Evolutionary conservation across 108 stramenopile species (phyloP), one percentile per base, ranked within the genome.

Genomic region (Cafeteria roenbergensis): DNA sequence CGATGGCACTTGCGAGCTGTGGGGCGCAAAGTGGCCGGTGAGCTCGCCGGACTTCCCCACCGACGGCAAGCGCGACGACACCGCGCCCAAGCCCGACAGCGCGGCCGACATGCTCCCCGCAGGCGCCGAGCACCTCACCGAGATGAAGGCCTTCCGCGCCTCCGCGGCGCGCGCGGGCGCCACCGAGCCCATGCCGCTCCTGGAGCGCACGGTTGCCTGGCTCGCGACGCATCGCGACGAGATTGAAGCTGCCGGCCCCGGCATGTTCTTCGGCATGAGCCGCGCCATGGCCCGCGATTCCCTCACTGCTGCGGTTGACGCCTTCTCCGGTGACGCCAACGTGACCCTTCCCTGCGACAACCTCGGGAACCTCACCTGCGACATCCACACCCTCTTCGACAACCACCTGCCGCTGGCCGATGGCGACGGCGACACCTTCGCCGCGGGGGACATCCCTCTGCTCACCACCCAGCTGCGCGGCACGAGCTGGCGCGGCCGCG

Each of bases 371-470:
- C 1, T 67, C 37, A 67, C 54, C 55, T 67, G 66, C 66, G 35
- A 57, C n/a, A 32, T 57, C 24, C 35, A 58, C 17, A 30, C 9
- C 26, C 2, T 57, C 1, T 17, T 28, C 12, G 54, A 55, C 25
- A n/a, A 32, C 20, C 68, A 69, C 54, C 21, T 58, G 61, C 68
- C 68, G 14, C 54, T 69, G 33, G 20, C 30, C 14, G 68, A 69
- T 37, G 22, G 14, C 25, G 68, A 69, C 24, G 59, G 34, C 20
- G 68, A 69, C 54, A 30, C 28, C 53, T 69, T 51, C 50, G 33
- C 68, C 8, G 37, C 17, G 34, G 51, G 34, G 9, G n/a, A n/a
- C n/a, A n/a, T n/a, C n/a, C n/a, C n/a, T n/a, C n/a, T n/a, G n/a
- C n/a, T n/a, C n/a, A n/a, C n/a, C n/a, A 8, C 25, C 48, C 30